Base-by-base conservation (phyloP, 805 yeast genomes). In the Schizosaccharomyces lindneri region DNA sequence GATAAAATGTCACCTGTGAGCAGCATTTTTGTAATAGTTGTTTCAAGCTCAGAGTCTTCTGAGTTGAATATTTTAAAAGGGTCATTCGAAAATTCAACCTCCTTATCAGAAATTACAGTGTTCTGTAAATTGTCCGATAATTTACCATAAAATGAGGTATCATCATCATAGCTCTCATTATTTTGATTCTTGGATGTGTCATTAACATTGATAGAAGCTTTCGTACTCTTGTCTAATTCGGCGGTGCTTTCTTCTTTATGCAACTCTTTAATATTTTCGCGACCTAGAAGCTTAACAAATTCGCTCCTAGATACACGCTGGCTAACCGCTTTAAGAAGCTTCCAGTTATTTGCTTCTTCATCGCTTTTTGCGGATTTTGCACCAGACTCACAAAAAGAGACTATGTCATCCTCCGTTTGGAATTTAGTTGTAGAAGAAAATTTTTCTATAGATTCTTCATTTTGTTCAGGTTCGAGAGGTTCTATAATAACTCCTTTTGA, bases 1-100 rank as follows among this genome's bases (percentile, higher is more conserved):
- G 77, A 74, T 17, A 78, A 78, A 60, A 78, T 72, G 61, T 87
- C 78, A 63, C 88, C 87, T 17, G 71, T 70, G 60, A 90, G 76
- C 59, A 90, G 70, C 27, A 78, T 74, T 63, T 73, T 71, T 7
- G 77, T 73, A 51, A 84, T 72, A 15, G 72, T 68, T 61, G 73
- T 75, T 51, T 81, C 80, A 4, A 70, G 69, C 6, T 75, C 78
- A 19, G 78, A 71, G 19, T 75, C 70, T 61, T 39, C 86, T 4
- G 21, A 59, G 24, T 65, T 66, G 39, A 71, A 67, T 29, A 73
- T 65, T 15, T 65, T 62, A 63, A 71, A 72, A 19, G 60, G 36
- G 46, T 36, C 60, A 15, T 57, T 24, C n/a, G 27, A 15, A 13
- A 21, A 6, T 5, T 27, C 39, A 9, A n/a, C 43, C 13, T 57